Conservation (phyloP, 306 rosid species). For the Lathyrus oleraceus region DNA sequence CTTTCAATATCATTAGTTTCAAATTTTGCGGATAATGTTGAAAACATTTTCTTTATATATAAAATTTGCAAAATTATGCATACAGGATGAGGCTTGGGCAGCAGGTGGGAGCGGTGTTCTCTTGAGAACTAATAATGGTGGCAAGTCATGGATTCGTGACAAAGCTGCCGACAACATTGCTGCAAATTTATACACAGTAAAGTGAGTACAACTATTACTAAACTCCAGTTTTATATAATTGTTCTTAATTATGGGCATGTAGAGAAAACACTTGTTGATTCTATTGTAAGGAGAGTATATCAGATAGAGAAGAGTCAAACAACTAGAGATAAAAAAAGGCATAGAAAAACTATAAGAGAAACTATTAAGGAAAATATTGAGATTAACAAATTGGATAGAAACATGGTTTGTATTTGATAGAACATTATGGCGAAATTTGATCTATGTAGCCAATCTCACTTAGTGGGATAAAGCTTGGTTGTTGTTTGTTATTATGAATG, state of each 20-base stretch:
- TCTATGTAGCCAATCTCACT: too few species aligned
- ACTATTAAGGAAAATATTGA: too few species aligned
- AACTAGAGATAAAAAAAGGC: too few species aligned
- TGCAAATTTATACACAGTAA: conserved; percentile 91
- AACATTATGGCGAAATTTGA: too few species aligned
- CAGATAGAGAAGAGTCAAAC: too few species aligned
- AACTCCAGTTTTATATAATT: conserved; percentile 16
- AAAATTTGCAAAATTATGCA: conserved; percentile 19
- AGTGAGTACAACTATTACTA: conserved; percentile 56
- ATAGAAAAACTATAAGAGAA: too few species aligned
- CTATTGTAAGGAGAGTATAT: too few species aligned
- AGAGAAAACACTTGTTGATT: too few species aligned
- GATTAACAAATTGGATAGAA: too few species aligned
- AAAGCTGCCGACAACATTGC: conserved; percentile 98
- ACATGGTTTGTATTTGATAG: too few species aligned
- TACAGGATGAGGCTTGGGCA: conserved; percentile 99
- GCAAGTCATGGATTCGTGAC: conserved; percentile 92
- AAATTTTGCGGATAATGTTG: conserved; percentile 1
- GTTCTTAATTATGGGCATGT: not conserved
- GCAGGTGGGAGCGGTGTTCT: conserved; percentile 98
- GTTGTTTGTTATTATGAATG: not conserved
- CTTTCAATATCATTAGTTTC: conserved; percentile 17
- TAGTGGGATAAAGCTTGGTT: too few species aligned
- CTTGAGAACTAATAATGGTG: conserved; percentile 86
- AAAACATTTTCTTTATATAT: conserved; percentile 11